A percentile compares a stretch with the other conserved stretches of the same genome.
These are phyloP conservation scores for Hyaloscypha finlandica DNA, from an alignment of 495 filamentous ascomycete species.

Conservation along the genomic window DNA sequence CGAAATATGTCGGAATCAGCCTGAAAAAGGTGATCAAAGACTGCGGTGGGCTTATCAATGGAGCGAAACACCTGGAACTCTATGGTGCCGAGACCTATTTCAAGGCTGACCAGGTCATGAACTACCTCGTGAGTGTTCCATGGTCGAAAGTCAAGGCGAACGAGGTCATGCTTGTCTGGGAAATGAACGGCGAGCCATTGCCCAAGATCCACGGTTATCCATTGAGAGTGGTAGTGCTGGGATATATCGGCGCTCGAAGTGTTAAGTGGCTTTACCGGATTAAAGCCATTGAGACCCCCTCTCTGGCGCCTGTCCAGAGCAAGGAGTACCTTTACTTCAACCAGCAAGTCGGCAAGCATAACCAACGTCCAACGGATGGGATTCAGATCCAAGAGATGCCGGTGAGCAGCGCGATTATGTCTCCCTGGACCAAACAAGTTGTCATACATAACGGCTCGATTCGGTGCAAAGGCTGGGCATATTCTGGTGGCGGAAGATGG, in stretches of 20 bases:
- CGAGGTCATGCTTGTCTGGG: conserved; percentile 47
- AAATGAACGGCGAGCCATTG: conserved; percentile 65
- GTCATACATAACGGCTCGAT: conserved; percentile 57
- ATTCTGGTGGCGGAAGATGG: conserved; percentile 59
- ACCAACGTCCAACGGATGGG: conserved; percentile 50
- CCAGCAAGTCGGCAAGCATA: conserved; percentile 62
- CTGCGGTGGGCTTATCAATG: conserved; percentile 58
- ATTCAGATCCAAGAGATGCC: conserved; percentile 68
- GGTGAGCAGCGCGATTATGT: conserved; percentile 60
- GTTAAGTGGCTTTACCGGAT: conserved; percentile 61
- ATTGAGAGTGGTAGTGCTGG: conserved; percentile 60
- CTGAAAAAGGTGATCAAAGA: conserved; percentile 68
- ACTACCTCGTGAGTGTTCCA: conserved; percentile 65
- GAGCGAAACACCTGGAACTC: conserved; percentile 62
- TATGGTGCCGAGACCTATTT: conserved; percentile 69
- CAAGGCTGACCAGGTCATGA: conserved; percentile 59
- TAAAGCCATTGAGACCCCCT: conserved; percentile 48
- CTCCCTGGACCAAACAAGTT: conserved; percentile 51
- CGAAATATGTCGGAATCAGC: conserved; percentile 60
- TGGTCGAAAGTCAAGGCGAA: conserved; percentile 64
- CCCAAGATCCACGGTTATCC: conserved; percentile 59
- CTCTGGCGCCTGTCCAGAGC: conserved; percentile 44
- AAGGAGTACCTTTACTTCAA: conserved; percentile 63
- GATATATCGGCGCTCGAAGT: conserved; percentile 61
- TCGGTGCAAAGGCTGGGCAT: conserved; percentile 58